These are phyloP conservation scores for Mortierella sp. DNA, from an alignment of 371 early-diverging fungal species.

Conservation along the genomic window DNA sequence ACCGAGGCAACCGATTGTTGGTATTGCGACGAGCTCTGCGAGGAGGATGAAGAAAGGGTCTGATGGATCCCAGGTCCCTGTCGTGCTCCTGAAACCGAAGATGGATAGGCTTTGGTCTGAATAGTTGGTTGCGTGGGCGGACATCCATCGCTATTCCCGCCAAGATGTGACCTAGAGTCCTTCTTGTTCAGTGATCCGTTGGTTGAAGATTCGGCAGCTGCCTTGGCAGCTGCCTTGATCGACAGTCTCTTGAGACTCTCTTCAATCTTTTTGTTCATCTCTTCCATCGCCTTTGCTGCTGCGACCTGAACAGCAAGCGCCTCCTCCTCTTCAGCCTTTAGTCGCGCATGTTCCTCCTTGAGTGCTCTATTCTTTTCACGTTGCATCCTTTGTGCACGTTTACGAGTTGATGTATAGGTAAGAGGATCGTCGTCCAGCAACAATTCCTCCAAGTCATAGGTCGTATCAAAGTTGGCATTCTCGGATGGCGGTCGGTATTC, in stretches of 20 bases:
- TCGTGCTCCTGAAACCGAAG: too few species aligned
- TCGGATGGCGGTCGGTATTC: slow-evolving; percentile 62
- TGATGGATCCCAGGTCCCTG: too few species aligned
- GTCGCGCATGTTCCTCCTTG: slow-evolving; percentile 25
- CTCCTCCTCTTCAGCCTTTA: slow-evolving; percentile 25
- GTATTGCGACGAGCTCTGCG: too few species aligned
- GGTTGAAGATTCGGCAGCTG: neutral
- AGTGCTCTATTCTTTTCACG: slow-evolving; percentile 4
- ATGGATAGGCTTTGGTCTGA: too few species aligned
- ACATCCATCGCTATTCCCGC: slow-evolving; percentile 3
- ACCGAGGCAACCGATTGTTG: neutral
- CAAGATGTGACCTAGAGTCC: slow-evolving; percentile 23
- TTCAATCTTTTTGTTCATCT: slow-evolving; percentile 31
- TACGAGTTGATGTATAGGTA: slow-evolving; percentile 26
- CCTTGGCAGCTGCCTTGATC: neutral
- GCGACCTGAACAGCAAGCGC: slow-evolving; percentile 11
- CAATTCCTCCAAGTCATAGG: slow-evolving; percentile 56
- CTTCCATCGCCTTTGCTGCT: slow-evolving; percentile 31
- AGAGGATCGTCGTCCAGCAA: slow-evolving; percentile 58
- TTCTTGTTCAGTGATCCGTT: slow-evolving; percentile 17
- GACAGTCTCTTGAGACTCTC: slow-evolving; percentile 23
- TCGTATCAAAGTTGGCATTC: slow-evolving; percentile 57
- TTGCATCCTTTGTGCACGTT: slow-evolving; percentile 17
- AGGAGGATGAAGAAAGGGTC: too few species aligned
- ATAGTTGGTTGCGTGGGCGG: neutral